phyloP scores from a whole-genome alignment of 208 protist genomes.

The Hexamita inflata region DNA sequence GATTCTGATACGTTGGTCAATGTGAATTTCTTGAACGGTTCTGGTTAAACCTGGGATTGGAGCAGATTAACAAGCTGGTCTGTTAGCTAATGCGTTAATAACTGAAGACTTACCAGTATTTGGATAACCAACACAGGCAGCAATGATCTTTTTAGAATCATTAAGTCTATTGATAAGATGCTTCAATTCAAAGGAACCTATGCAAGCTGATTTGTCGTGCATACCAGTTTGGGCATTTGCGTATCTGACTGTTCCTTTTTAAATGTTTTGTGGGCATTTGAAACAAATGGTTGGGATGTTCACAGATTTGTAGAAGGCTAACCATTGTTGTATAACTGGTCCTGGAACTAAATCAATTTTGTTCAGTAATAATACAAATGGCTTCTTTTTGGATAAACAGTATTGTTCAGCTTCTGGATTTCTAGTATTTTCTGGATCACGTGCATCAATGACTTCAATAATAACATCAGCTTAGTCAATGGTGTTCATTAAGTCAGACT shows the following conservation, averaged over 20 bases:
- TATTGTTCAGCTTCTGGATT: not conserved
- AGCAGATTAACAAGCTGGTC: slow-evolving; percentile 1
- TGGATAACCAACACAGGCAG: slow-evolving; percentile 34
- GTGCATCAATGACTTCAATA: slow-evolving; percentile 8
- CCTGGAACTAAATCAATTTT: slow-evolving; percentile 46
- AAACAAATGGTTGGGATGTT: slow-evolving; percentile 39
- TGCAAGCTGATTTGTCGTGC: not conserved
- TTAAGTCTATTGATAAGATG: slow-evolving; percentile 31
- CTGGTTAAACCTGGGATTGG: slow-evolving; percentile 39
- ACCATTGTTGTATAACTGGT: slow-evolving; percentile 37
- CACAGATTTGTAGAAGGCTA: slow-evolving; percentile 33
- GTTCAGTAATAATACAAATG: slow-evolving; percentile 43
- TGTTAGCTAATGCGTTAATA: slow-evolving; percentile 41
- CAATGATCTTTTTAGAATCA: not conserved
- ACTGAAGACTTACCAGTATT: slow-evolving; percentile 44
- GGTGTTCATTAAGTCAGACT: not conserved
- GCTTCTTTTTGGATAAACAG: slow-evolving; percentile 23
- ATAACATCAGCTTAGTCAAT: slow-evolving; percentile 16
- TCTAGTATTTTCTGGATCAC: slow-evolving; percentile 18
- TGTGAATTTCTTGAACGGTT: slow-evolving; percentile 36
- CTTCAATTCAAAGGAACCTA: slow-evolving; percentile 37
- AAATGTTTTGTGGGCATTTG: slow-evolving; percentile 26
- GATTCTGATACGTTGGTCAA: slow-evolving; percentile 36
- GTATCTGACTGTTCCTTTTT: too few relatives aligned
- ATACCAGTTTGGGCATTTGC: too few relatives aligned